Percentiles rank a stretch among this genome's conserved stretches.
Evolutionary conservation across 495 filamentous ascomycete genomes (phyloP).

Genomic region (Umbilicaria muhlenbergii): DNA sequence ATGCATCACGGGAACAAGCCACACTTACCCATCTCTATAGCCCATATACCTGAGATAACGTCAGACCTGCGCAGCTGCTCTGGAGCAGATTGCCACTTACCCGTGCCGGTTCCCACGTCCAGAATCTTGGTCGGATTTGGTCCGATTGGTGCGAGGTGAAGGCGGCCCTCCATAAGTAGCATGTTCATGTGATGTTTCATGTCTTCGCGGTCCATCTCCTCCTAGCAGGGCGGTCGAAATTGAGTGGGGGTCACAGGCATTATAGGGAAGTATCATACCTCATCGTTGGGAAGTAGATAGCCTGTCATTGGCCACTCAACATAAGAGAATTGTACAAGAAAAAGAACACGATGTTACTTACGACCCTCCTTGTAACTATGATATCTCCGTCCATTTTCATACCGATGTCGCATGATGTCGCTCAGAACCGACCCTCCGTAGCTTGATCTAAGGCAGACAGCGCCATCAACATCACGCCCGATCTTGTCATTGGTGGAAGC

Average conservation of each 20-base stretch:
- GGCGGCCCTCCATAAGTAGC: conserved; percentile 31
- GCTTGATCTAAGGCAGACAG: too few species aligned
- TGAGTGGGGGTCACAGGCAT: too few species aligned
- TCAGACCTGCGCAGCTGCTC: too few species aligned
- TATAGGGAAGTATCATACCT: conserved; percentile 13
- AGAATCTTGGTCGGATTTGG: conserved; percentile 37
- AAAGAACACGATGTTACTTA: too few species aligned
- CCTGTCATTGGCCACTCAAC: too few species aligned
- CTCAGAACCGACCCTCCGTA: too few species aligned
- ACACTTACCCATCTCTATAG: conserved; percentile 35
- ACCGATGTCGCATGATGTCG: background rate
- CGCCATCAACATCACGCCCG: too few species aligned
- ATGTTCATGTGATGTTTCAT: conserved; percentile 47
- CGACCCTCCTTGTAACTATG: conserved; percentile 41
- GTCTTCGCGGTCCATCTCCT: conserved; percentile 39
- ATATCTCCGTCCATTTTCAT: conserved; percentile 40
- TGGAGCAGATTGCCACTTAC: conserved; percentile 34
- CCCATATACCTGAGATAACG: conserved; percentile 2
- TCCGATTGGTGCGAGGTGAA: conserved; percentile 42
- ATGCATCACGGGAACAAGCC: too few species aligned
- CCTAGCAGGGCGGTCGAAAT: conserved; percentile 1
- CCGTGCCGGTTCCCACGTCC: conserved; percentile 55
- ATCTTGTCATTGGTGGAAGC: too few species aligned
- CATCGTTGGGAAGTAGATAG: conserved; percentile 43
- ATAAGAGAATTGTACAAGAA: too few species aligned